Base-by-base conservation (phyloP, 192 early-diverging fungal genomes). In the Backusella morwellensis region DNA sequence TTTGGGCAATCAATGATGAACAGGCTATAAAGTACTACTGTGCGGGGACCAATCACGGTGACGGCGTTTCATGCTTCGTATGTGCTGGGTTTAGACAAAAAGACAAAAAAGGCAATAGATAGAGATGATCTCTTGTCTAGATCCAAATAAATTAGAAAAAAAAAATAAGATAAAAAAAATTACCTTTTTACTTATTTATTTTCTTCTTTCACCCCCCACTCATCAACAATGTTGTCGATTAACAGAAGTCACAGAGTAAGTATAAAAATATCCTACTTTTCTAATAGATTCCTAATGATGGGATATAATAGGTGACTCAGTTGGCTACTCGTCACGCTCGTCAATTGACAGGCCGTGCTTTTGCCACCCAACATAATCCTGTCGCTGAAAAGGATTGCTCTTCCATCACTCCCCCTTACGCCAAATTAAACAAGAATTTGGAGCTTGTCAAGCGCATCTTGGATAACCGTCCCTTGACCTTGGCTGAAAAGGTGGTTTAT, bases 401-500 rank as follows among this genome's bases (percentile, higher is more conserved):
- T 21, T 77, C 78, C 32, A 88, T 88, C 72, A 86, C 82, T 29
- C 88, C 88, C 26, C 87, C 87, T 26, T 90, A 88, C 70, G 75
- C 77, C 32, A 88, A 86, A 68, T 80, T 90, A 17, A 78, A 73
- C 17, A 63, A 75, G 1, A 89, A 87, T 54, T 73, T 91, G 72
- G 78, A 81, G 1, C 81, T 83, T 72, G 86, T 91, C 56, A 80
- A 83, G 72, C 75, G 83, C 44, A 78, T 87, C 8, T 78, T 91
- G 59, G 82, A 86, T 56, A 77, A 81, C 32, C 87, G 85, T 52
- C 91, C 92, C 12, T 80, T 99, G 84, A 97, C 96, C 7, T 86
- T 98, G 15, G 93, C 97, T 2, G 96, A 99, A 78, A 99, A 99
- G 90, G 96, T 98, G 50, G 85, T 99, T 40, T 97, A 97, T 73